Evolutionary conservation across 148 eudicot species (phyloP), one percentile per base, ranked within the genome.

Genomic region (Fagopyrum tataricum): DNA sequence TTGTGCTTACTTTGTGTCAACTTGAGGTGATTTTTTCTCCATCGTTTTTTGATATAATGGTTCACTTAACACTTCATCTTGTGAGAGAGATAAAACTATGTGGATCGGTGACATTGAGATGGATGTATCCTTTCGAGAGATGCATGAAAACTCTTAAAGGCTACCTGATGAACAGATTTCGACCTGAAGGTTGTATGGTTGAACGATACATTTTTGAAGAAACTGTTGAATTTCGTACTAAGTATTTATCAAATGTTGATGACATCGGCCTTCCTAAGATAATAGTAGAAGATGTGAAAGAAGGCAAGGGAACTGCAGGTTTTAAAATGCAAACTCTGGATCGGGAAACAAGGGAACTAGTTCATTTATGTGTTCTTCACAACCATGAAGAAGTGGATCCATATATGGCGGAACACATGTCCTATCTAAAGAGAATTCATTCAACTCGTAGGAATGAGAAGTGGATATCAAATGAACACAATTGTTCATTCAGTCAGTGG

Each of bases 31-130:
- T 39, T 15, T 79, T 79, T 39, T 75, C 78, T 12, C 43, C 74
- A 68, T n/a, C n/a, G n/a, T 42, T 78, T 17, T 78, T 78, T 58
- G 69, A 67, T 17, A 72, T 79, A 4, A 79, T 79, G 78, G 72
- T 79, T 43, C 78, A 75, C 61, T 75, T 70, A 5, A 7, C 44
- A 2, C 17, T 68, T 68, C 77, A 64, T 39, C 18, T 64, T 0
- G 69, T 64, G 10, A 64, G 69, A 64, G 69, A 64, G 43, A 39
- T 64, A 15, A 64, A 26, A 78, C 4, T 61, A 2, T 77, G 76
- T 64, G 76, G 76, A 13, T 47, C 72, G 4, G 68, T 64, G 41
- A 53, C 71, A 5, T 68, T 71, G 59, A 11, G 70, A 41, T 59
- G 62, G 71, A 72, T 75, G 78, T 79, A 69, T 58, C 69, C 69